These are phyloP conservation scores for Fusarium liriodendri DNA, from an alignment of 2,329 filamentous ascomycete species.

Conservation along the genomic window DNA sequence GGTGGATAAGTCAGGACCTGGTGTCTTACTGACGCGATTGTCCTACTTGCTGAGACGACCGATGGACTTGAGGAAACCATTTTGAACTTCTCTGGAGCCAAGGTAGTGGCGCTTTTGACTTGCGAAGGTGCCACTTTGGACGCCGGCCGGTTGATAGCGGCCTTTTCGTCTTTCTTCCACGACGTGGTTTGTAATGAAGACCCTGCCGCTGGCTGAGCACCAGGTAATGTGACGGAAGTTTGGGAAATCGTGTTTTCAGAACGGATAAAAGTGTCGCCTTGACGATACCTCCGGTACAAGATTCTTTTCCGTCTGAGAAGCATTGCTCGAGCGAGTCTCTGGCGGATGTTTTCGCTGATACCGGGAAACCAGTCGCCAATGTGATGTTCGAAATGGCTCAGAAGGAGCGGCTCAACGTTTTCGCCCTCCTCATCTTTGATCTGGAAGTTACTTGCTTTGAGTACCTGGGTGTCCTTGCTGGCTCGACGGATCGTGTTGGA, in stretches of 20 bases:
- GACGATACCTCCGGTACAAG: conserved; percentile 12
- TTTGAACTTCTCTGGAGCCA: background rate
- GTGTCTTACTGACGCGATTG: background rate
- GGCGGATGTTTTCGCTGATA: background rate
- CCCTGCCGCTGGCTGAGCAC: background rate
- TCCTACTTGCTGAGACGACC: conserved; percentile 3
- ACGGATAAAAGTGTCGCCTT: background rate
- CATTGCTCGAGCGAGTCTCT: conserved; percentile 20
- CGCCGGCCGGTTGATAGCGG: background rate
- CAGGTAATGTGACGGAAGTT: background rate
- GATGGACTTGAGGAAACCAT: background rate
- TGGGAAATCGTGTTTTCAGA: background rate
- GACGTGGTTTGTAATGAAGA: background rate
- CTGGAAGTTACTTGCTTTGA: conserved; percentile 11
- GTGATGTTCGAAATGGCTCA: background rate
- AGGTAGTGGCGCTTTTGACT: conserved; percentile 4
- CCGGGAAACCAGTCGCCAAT: conserved; percentile 20
- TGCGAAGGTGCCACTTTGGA: background rate
- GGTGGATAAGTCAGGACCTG: conserved; percentile 7
- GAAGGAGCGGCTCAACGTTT: conserved; percentile 3
- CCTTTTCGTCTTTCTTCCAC: background rate
- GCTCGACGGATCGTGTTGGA: conserved; percentile 28
- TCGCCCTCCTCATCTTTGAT: conserved; percentile 25
- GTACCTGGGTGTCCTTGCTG: conserved; percentile 11
- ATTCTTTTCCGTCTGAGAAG: conserved; percentile 23